Conservation (phyloP, 129 eudicot genomes). For the Mikania micrantha region DNA sequence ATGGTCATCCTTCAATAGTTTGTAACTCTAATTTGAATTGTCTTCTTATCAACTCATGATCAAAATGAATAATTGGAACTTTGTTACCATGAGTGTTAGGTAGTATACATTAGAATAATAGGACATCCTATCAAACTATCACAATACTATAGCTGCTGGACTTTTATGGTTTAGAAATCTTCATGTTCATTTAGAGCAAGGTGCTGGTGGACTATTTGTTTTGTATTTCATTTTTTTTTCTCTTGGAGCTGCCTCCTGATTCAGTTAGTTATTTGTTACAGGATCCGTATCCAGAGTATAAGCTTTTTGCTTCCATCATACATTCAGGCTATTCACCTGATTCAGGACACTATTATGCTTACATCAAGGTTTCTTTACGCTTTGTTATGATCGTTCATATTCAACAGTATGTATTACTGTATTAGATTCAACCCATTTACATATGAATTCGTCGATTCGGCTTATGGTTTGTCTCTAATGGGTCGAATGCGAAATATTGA, state of each 20-base stretch:
- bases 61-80: not conserved
- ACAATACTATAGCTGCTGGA: not conserved
- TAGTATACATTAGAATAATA: not conserved
- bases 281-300: conserved; percentile 85
- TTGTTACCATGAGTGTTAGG: conserved; percentile 2
- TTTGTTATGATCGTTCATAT: conserved; percentile 7
- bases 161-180: not conserved
- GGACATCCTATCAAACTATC: not conserved
- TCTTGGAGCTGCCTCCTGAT: not conserved
- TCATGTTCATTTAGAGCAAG: not conserved
- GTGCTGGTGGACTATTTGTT: not conserved
- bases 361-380: conserved; percentile 65
- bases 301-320: conserved; percentile 85
- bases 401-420: not conserved
- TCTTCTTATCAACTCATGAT: not conserved
- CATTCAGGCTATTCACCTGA: conserved; percentile 96
- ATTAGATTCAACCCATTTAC: not conserved
- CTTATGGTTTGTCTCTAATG: not conserved
- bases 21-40: not conserved
- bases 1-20: not conserved
- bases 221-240: not conserved
- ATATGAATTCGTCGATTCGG: not conserved
- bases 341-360: conserved; percentile 97
- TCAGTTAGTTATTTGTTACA: conserved; percentile 27
- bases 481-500: not conserved